These are phyloP conservation scores for Tinospora cordifolia DNA, from an alignment of 164 flowering plant genomes.

Conservation along the genomic window DNA sequence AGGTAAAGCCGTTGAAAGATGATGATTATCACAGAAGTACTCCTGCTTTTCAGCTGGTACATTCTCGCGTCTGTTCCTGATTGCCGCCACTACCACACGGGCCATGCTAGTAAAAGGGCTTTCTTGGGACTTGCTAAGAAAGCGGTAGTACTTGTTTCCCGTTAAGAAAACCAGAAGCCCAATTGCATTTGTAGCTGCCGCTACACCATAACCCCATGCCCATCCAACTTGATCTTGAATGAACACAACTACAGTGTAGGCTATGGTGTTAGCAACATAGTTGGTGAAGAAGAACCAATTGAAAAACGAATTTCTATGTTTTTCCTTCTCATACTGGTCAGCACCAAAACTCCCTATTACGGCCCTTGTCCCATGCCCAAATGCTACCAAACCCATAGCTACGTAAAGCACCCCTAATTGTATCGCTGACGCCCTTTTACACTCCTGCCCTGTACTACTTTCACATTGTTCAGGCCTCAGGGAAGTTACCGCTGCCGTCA, in stretches of 20 bases:
- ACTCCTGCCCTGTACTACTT: no score
- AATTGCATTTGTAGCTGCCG: conserved; percentile 14
- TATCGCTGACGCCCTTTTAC: no score
- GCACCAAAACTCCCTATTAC: conserved; percentile 44
- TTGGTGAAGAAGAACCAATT: no score
- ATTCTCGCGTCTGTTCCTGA: conserved; percentile 23
- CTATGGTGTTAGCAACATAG: no score
- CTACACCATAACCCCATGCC: conserved; percentile 35
- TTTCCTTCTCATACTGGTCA: conserved; percentile 34
- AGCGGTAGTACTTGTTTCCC: conserved; percentile 22
- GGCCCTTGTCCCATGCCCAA: no score
- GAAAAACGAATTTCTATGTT: no score
- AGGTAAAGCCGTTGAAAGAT: no score
- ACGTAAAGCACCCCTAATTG: no score
- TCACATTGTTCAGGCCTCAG: conserved; percentile 39
- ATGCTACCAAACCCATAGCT: no score
- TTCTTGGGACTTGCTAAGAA: conserved; percentile 24
- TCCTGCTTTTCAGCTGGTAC: conserved; percentile 5
- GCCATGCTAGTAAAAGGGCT: conserved; percentile 38
- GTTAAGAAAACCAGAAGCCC: conserved; percentile 25
- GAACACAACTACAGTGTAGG: conserved; percentile 29
- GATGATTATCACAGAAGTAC: conserved; percentile 17
- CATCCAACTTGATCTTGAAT: conserved; percentile 46
- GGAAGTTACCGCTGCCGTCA: conserved; percentile 30
- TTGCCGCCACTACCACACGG: conserved; percentile 31